These are phyloP conservation scores for Lentinula raphanica DNA, from an alignment of 768 basidiomycete genomes.

Conservation along the genomic window DNA sequence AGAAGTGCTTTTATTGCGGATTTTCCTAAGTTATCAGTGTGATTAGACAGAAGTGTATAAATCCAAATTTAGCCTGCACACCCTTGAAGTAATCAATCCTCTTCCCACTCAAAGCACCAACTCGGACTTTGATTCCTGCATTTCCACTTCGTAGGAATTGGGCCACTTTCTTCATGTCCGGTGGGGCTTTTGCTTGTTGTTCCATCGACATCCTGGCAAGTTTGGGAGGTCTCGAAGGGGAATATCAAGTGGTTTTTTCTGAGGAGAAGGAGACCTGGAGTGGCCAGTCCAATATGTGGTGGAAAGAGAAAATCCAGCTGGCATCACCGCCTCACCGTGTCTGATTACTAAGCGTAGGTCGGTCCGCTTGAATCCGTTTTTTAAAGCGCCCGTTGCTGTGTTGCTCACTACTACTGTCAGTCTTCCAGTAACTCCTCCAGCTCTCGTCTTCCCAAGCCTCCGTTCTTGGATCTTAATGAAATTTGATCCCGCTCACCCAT, in stretches of 20 bases:
- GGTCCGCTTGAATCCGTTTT: no score
- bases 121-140: constrained; percentile 82
- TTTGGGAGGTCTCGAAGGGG: not conserved
- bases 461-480: no score
- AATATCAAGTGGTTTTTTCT: not conserved
- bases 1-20: constrained; percentile 88
- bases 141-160: constrained; percentile 83
- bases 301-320: not conserved
- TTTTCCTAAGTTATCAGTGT: constrained; percentile 58
- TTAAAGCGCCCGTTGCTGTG: no score
- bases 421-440: no score
- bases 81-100: constrained; percentile 98
- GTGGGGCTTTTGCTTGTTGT: constrained; percentile 75
- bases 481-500: no score
- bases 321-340: constrained; percentile 1
- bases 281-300: not conserved
- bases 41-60: not conserved
- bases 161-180: constrained; percentile 76
- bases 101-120: constrained; percentile 90
- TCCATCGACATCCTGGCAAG: constrained; percentile 37
- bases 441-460: no score
- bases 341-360: not conserved
- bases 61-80: no score
- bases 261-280: not conserved
- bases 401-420: no score